A percentile compares a stretch with the other conserved stretches of the same genome.
phyloP scores from a whole-genome alignment of 805 yeast species.

The Hyphopichia homilentoma region DNA sequence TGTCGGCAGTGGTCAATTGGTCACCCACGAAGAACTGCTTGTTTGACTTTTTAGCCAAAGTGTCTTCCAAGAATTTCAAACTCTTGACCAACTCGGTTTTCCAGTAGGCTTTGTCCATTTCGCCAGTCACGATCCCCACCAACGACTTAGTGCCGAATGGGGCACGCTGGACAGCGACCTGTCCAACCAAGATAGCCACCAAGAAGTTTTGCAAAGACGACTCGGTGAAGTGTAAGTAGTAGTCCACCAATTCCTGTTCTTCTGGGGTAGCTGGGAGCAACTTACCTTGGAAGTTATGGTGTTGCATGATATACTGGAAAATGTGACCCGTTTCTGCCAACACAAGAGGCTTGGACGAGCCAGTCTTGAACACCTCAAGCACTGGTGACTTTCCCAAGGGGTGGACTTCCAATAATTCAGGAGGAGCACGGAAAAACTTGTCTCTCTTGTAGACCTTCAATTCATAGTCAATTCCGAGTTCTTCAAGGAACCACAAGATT shows the following conservation, averaged over 20 bases:
- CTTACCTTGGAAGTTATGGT: conserved; percentile 43
- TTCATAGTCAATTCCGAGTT: conserved; percentile 29
- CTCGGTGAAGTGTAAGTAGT: conserved; percentile 56
- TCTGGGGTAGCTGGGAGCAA: conserved; percentile 36
- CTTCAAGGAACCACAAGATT: conserved; percentile 36
- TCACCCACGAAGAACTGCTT: conserved; percentile 44
- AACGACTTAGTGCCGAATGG: conserved; percentile 24
- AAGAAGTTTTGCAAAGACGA: conserved; percentile 55
- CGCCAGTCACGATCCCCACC: conserved; percentile 16
- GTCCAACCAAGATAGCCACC: conserved; percentile 27
- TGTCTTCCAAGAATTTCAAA: conserved; percentile 26
- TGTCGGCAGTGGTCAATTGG: conserved; percentile 53
- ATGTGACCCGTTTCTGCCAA: conserved; percentile 63
- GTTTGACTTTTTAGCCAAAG: conserved; percentile 20
- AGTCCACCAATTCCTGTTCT: conserved; percentile 44
- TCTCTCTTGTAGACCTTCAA: conserved; percentile 26
- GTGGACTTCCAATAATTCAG: conserved; percentile 25
- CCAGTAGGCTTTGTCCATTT: conserved; percentile 24
- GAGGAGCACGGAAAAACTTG: conserved; percentile 27
- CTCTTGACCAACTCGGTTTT: conserved; percentile 18
- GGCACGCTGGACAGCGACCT: conserved; percentile 20
- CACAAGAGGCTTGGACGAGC: conserved; percentile 10
- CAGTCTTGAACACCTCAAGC: conserved; percentile 22
- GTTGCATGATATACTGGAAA: conserved; percentile 45
- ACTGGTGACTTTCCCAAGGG: conserved; percentile 38